Evolutionary conservation across 1,139 yeast species (phyloP), one percentile per base, ranked within the genome.

Genomic region (Citeromyces hawaiiensis): DNA sequence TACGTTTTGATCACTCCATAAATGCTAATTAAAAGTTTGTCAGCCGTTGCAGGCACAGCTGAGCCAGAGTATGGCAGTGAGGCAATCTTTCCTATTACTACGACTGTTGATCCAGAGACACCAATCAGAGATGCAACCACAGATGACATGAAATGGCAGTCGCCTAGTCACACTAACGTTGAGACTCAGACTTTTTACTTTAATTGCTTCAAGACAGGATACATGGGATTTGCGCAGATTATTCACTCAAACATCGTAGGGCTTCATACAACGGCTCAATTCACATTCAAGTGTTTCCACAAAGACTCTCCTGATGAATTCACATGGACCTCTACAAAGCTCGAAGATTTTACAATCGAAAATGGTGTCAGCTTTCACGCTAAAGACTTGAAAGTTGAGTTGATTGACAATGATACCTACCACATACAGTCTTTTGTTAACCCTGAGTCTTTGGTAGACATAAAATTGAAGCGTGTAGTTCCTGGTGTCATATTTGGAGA

Each of bases 31-130:
- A 36, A 4, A 33, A 58, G 94, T 42, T 73, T 91, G 38, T 86
- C 97, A 16, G 91, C 94, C 4, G 91, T 87, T 37, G 93, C 96
- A 6, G 98, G 98, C 39, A 76, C 94, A 14, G 95, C 96, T 2
- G 98, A 91, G 60, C 98, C 98, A 21, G 94, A 83, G 55, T 91
- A 91, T 54, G 98, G 98, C 40, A 72, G 80, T 38, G 95, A 80
- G 41, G 94, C 95, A 38, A 85, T 91, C 50, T 88, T 81, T 53
- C 73, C 96, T n/a, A 75, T 87, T 43, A 72, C 82, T 36, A 29
- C 29, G 15, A 64, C 79, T 39, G 75, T 81, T 42, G 62, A 65
- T 40, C 65, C 61, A 46, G 63, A 63, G 43, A 75, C 75, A 48
- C 74, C 83, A 1, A 70, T 64, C 55, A 58, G 67, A 29, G 70